Evolutionary conservation across 768 basidiomycete species (phyloP).

Genomic region (Suillus discolor): DNA sequence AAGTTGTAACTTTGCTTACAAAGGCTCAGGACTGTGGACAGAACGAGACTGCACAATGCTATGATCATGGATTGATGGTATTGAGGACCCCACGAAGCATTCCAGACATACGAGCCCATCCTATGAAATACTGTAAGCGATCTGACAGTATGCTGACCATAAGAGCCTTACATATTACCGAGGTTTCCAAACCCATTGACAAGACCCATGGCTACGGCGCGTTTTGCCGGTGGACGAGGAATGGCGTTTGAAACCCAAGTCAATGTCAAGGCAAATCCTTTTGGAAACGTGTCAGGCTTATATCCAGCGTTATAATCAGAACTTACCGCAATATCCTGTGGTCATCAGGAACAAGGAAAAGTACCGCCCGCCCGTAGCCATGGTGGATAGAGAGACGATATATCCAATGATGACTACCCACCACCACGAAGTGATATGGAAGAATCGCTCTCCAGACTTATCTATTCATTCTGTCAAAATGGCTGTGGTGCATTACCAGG

Average conservation of each 20-base stretch:
- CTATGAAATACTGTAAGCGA: constrained; percentile 30
- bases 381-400: constrained; percentile 58
- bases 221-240: constrained; percentile 56
- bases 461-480: constrained; percentile 34
- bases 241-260: constrained; percentile 67
- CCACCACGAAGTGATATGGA: constrained; percentile 58
- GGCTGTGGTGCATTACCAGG: constrained; percentile 8
- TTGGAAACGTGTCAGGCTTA: neutral
- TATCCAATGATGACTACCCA: constrained; percentile 63
- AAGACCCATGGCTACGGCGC: constrained; percentile 59
- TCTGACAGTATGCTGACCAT: neutral
- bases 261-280: constrained; percentile 46
- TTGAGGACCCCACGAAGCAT: constrained; percentile 57
- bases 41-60: constrained; percentile 35
- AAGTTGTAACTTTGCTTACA: constrained; percentile 26
- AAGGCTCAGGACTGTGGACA: constrained; percentile 35
- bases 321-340: constrained; percentile 45
- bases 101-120: constrained; percentile 65
- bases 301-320: neutral
- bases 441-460: constrained; percentile 64
- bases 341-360: constrained; percentile 70
- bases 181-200: constrained; percentile 64
- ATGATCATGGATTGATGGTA: constrained; percentile 68
- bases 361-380: constrained; percentile 53
- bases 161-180: constrained; percentile 53